phyloP scores from a whole-genome alignment of 176 grass and related monocot species.

The Carex scoparia region DNA sequence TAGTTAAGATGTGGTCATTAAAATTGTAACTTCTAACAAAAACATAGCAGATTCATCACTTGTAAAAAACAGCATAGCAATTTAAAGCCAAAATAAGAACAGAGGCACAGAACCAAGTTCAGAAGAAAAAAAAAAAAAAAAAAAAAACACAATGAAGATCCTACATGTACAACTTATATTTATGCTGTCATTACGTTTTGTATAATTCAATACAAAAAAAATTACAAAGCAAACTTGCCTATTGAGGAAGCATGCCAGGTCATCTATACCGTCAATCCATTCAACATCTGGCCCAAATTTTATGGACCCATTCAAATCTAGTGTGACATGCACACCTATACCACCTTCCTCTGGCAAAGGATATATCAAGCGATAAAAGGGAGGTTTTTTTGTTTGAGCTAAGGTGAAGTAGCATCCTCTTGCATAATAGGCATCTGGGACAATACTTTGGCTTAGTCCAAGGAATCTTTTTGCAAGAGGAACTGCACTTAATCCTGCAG shows the following conservation, averaged over 20 bases:
- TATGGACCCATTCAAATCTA: constrained; percentile 64
- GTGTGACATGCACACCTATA: constrained; percentile 80
- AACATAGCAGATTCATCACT: neutral
- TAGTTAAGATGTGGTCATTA: neutral
- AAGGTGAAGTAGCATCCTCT: constrained; percentile 90
- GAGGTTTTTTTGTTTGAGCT: constrained; percentile 50
- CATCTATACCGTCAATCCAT: constrained; percentile 65
- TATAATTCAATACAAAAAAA: neutral
- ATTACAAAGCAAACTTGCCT: constrained; percentile 36
- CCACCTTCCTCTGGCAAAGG: constrained; percentile 97
- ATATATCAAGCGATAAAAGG: constrained; percentile 83
- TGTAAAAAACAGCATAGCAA: neutral
- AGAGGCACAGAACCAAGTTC: neutral
- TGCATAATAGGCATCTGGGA: constrained; percentile 64
- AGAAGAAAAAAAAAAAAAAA: neutral
- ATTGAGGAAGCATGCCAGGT: constrained; percentile 60
- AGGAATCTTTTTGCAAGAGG: constrained; percentile 75
- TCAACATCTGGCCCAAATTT: constrained; percentile 99
- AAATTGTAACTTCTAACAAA: neutral
- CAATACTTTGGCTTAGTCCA: constrained; percentile 45
- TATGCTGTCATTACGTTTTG: neutral
- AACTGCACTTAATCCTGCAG: constrained; percentile 87
- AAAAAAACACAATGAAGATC: neutral
- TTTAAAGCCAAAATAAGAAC: neutral
- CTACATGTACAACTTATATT: neutral